These are phyloP conservation scores for Dicorynia guianensis DNA, from an alignment of 306 rosid species.

Conservation along the genomic window DNA sequence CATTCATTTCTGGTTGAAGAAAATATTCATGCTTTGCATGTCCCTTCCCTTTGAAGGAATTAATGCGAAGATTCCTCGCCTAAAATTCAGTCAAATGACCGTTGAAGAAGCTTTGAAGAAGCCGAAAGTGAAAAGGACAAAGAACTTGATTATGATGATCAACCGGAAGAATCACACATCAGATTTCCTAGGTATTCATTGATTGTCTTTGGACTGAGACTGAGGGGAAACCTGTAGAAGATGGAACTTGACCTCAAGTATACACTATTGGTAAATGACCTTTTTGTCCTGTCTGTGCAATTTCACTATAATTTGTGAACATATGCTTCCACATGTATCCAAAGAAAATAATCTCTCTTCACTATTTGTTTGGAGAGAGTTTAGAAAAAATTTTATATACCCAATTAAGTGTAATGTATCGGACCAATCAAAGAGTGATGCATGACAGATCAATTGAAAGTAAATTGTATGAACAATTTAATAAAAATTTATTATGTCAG, in stretches of 20 bases:
- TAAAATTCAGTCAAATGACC: slow-evolving; percentile 71
- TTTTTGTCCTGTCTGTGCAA: slow-evolving; percentile 26
- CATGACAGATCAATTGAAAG: too few species aligned
- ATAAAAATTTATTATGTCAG: too few species aligned
- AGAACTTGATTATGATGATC: slow-evolving; percentile 34
- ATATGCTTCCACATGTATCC: background rate
- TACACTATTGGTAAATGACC: slow-evolving; percentile 36
- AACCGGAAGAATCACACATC: slow-evolving; percentile 44
- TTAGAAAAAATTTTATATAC: too few species aligned
- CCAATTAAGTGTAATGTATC: too few species aligned
- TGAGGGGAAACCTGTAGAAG: slow-evolving; percentile 35
- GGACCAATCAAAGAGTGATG: too few species aligned
- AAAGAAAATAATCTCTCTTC: background rate
- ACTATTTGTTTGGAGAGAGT: background rate
- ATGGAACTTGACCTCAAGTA: slow-evolving; percentile 48
- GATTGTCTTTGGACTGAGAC: slow-evolving; percentile 29
- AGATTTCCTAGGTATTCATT: slow-evolving; percentile 2
- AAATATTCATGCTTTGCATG: slow-evolving; percentile 5
- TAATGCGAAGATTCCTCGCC: slow-evolving; percentile 75
- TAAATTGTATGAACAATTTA: too few species aligned
- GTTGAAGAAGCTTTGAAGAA: slow-evolving; percentile 52
- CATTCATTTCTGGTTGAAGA: slow-evolving; percentile 20
- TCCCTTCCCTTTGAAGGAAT: slow-evolving; percentile 60
- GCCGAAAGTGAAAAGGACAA: slow-evolving; percentile 57
- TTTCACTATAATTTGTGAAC: slow-evolving; percentile 23